A percentile compares a stretch with the other conserved stretches of the same genome.
Evolutionary conservation across 108 stramenopile genomes (phyloP).

Genomic region (Conticribra guillardii): DNA sequence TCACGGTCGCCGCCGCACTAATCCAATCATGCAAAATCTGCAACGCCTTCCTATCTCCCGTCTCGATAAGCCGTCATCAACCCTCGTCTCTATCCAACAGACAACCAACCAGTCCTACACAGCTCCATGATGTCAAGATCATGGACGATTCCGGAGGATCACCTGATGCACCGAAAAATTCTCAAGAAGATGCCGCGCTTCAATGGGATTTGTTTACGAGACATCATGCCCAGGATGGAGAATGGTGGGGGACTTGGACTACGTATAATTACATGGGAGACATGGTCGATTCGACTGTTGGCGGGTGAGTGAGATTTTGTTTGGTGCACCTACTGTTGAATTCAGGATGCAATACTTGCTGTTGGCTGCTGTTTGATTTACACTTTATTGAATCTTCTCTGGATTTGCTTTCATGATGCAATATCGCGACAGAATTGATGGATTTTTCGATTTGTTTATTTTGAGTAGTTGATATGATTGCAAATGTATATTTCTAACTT

Average conservation of each 20-base stretch:
- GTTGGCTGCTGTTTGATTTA: not conserved
- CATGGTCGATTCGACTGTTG: slow-evolving; percentile 72
- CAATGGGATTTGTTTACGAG: slow-evolving; percentile 85
- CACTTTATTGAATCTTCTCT: not conserved
- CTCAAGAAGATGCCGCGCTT: slow-evolving; percentile 59
- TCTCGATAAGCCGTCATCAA: too few species aligned
- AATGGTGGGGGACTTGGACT: slow-evolving; percentile 87
- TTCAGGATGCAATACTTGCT: not conserved
- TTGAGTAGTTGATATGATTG: too few species aligned
- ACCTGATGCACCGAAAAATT: slow-evolving; percentile 42
- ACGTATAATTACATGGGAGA: slow-evolving; percentile 86
- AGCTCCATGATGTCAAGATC: not conserved
- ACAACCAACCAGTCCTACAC: not conserved
- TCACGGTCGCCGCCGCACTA: too few species aligned
- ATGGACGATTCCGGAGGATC: slow-evolving; percentile 16
- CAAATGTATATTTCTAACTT: too few species aligned
- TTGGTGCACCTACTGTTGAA: not conserved
- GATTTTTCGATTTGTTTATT: too few species aligned
- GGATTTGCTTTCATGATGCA: too few species aligned
- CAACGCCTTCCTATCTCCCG: too few species aligned
- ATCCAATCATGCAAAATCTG: too few species aligned
- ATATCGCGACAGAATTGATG: too few species aligned
- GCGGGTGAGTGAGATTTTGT: slow-evolving; percentile 41
- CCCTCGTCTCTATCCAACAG: not conserved
- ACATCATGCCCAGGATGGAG: slow-evolving; percentile 76